Evolutionary conservation across 192 early-diverging fungal genomes (phyloP).

Genomic region (Coemansia erecta): DNA sequence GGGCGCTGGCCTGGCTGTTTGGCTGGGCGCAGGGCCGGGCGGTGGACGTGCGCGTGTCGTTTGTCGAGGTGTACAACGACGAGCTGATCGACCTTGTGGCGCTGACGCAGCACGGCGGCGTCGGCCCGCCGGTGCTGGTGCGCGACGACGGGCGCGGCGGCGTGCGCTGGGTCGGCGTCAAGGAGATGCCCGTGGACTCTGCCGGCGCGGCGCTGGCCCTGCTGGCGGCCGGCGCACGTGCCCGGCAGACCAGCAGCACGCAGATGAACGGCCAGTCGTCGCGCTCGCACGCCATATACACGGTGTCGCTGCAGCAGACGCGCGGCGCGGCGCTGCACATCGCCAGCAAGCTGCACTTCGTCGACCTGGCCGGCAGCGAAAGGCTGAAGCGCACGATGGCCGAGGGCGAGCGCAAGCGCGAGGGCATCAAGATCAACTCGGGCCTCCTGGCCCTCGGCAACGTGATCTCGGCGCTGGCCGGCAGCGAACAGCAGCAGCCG

Average conservation of each 20-base stretch:
- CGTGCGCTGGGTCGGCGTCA: conserved; percentile 82
- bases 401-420: conserved; percentile 87
- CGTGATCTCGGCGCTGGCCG: conserved; percentile 96
- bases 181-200: conserved; percentile 69
- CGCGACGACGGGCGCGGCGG: conserved; percentile 85
- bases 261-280: conserved; percentile 97
- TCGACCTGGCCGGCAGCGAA: conserved; percentile 98
- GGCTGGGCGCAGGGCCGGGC: conserved; percentile 18
- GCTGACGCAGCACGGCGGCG: conserved; percentile 55
- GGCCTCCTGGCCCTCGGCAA: conserved; percentile 95
- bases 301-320: conserved; percentile 81
- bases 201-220: conserved; percentile 70
- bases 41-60: conserved; percentile 64
- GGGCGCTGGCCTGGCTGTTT: conserved; percentile 69
- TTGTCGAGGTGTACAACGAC: conserved; percentile 97
- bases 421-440: conserved; percentile 97
- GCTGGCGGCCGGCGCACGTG: conserved; percentile 68
- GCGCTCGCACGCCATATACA: conserved; percentile 96
- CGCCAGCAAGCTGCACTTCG: conserved; percentile 95
- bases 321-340: conserved; percentile 51
- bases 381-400: conserved; percentile 91
- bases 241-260: conserved; percentile 89
- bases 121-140: conserved; percentile 65
- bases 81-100: conserved; percentile 90
- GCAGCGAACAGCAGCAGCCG: no score